Conservation (phyloP, 805 yeast species). For the Ogataea paradorogensis region DNA sequence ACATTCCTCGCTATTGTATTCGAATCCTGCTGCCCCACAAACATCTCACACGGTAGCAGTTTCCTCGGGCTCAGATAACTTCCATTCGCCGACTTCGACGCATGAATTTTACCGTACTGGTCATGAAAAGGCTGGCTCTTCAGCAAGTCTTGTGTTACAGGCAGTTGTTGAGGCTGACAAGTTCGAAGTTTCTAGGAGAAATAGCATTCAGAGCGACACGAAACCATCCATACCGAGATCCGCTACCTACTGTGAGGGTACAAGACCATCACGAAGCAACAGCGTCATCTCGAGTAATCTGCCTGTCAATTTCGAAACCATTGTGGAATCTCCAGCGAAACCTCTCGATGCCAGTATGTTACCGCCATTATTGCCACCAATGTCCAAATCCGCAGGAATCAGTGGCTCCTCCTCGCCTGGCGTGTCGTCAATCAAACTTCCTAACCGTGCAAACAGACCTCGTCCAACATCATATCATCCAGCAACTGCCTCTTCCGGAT, state of each 20-base stretch:
- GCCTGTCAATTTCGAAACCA: conserved; percentile 37
- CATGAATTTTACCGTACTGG: conserved; percentile 19
- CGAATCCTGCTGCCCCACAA: conserved; percentile 64
- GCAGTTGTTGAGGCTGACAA: conserved; percentile 69
- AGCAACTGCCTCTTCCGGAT: conserved; percentile 38
- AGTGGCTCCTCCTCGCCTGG: conserved; percentile 8
- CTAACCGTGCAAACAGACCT: conserved; percentile 51
- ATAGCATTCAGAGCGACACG: conserved; percentile 28
- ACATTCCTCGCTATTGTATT: conserved; percentile 37
- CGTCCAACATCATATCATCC: conserved; percentile 88
- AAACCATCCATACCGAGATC: conserved; percentile 4
- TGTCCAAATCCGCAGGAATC: conserved; percentile 17
- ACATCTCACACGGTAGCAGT: conserved; percentile 45
- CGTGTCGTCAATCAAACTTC: conserved; percentile 18
- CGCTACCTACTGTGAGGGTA: neutral
- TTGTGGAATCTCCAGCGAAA: conserved; percentile 39
- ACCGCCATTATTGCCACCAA: conserved; percentile 30
- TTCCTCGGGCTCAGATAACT: conserved; percentile 28
- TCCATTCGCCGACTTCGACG: conserved; percentile 23
- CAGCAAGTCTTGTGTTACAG: conserved; percentile 68
- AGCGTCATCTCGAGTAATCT: conserved; percentile 14
- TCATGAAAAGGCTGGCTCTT: conserved; percentile 35
- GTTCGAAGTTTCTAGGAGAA: conserved; percentile 32
- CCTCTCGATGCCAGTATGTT: conserved; percentile 13
- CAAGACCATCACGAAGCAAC: conserved; percentile 15